Conservation (phyloP, 2,329 filamentous ascomycete species). For the Alternaria ventricosa region DNA sequence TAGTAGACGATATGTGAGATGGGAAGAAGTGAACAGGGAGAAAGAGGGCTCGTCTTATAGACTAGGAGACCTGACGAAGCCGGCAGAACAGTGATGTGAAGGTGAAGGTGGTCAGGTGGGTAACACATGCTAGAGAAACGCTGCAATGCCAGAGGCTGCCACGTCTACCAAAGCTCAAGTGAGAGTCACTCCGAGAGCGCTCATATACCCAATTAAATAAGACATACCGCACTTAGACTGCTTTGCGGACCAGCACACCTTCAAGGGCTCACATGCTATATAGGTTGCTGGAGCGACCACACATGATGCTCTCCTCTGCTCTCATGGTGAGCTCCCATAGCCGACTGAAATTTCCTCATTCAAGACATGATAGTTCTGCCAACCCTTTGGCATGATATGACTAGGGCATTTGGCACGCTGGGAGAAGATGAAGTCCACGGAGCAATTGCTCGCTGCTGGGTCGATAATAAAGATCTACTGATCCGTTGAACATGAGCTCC, state of each 20-base stretch:
- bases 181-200: neutral
- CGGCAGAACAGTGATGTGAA: neutral
- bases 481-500: accelerated
- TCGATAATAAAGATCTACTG: neutral
- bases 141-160: neutral
- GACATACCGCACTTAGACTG: too few species aligned
- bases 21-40: neutral
- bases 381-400: accelerated
- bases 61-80: neutral
- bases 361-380: neutral
- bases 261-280: neutral
- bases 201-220: neutral
- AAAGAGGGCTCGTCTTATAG: neutral
- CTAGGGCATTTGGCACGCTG: neutral
- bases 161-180: neutral
- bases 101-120: neutral
- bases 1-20: neutral
- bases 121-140: neutral
- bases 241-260: neutral
- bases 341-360: too few species aligned
- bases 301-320: neutral
- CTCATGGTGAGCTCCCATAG: neutral
- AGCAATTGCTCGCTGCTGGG: neutral
- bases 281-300: accelerated
- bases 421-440: neutral